Evolutionary conservation across 1,284 basidiomycete genomes (phyloP).

Genomic region (Ceratobasidium sp.): DNA sequence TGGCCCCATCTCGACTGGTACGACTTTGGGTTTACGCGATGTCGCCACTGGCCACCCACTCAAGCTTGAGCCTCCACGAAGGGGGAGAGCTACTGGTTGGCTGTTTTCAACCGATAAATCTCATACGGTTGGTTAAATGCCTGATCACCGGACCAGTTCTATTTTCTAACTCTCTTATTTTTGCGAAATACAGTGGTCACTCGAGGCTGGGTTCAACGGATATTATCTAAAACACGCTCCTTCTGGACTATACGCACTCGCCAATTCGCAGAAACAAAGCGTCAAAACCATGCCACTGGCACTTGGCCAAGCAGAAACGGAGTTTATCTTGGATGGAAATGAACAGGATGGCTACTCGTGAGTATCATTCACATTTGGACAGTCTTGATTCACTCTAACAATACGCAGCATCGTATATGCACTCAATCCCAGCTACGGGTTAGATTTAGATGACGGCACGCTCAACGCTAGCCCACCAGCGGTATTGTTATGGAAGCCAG

Average conservation of each 20-base stretch:
- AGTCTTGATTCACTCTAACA: neutral
- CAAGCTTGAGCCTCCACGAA: neutral
- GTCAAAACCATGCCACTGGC: neutral
- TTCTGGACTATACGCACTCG: slow-evolving; percentile 24
- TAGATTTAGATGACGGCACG: neutral
- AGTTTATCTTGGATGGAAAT: slow-evolving; percentile 31
- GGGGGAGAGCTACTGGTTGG: neutral
- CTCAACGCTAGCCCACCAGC: neutral
- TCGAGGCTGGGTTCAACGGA: slow-evolving; percentile 35
- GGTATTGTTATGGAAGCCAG: slow-evolving; percentile 26
- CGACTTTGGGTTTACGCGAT: slow-evolving; percentile 9
- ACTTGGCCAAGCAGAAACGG: neutral
- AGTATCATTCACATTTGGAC: neutral
- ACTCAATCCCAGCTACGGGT: neutral
- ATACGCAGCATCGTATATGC: slow-evolving; percentile 17
- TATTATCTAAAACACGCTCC: slow-evolving; percentile 30
- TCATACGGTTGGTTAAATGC: slow-evolving; percentile 2
- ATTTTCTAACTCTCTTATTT: neutral
- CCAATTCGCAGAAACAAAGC: neutral
- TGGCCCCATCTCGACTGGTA: slow-evolving; percentile 2
- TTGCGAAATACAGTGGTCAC: slow-evolving; percentile 20
- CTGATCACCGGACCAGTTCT: neutral
- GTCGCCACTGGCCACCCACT: neutral
- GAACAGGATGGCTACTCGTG: slow-evolving; percentile 39
- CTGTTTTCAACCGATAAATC: neutral